Base-by-base conservation (phyloP, 768 basidiomycete genomes). In the Boletus rex-veris region DNA sequence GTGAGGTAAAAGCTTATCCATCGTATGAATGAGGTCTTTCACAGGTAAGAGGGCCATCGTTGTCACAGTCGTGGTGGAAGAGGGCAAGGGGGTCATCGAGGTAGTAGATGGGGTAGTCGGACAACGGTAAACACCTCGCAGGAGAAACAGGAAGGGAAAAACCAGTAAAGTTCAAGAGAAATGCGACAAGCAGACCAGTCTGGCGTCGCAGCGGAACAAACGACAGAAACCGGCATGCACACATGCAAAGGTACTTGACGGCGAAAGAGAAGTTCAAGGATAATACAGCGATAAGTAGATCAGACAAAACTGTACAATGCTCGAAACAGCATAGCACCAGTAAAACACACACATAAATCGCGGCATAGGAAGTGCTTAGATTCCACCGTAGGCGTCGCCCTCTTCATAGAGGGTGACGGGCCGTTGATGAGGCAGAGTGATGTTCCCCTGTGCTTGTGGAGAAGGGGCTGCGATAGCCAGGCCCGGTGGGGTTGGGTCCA, bases 331-430 rank as follows among this genome's bases (percentile, higher is more conserved):
- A 58, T 37, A 24, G 57, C 41, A 58, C 55, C 58, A 40, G 30
- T 42, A 47, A 51, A 46, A 47, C 45, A 57, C 47, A 7, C 5
- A 52, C 12, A 59, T 39, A 49, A 36, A 28, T 52, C 18, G 7
- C 15, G 43, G 42, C 12, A 15, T 35, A 41, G 12, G 28, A 31
- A 18, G 12, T 26, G 48, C 42, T 77, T 71, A 88, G 65, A 88
- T 80, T 30, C 85, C 87, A 24, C 78, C 84, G 59, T 89, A 89
- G 43, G 82, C 85, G 58, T 89, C 86, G 28, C 82, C 81, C 33
- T 79, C 78, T 58, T 83, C 77, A 58, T 87, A 88, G 50, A 76
- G 36, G 41, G 75, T 77, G 54, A 73, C 67, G 12, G 80, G 80
- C 46, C 81, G 72, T 64, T 73, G 72, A 43, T 69, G 64, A 30